Percentiles rank a stretch among this genome's conserved stretches.
Evolutionary conservation across 176 grass and related monocot species (phyloP).

Genomic region (Guadua angustifolia): DNA sequence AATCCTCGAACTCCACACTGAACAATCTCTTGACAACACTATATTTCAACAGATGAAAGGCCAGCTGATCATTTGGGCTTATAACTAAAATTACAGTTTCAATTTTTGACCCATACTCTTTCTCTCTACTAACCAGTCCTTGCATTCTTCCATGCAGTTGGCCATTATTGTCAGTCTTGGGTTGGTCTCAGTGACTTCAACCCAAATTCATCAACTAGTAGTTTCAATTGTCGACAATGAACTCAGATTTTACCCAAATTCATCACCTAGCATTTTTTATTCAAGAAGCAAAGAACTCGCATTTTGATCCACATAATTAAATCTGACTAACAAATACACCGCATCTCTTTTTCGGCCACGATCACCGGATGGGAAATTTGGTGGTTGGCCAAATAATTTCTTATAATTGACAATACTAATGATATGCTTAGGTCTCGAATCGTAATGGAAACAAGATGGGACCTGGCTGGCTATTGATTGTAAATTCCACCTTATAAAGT

Average conservation of each 20-base stretch:
- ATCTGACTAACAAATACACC: no score
- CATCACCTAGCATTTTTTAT: no score
- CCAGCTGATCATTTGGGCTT: no score
- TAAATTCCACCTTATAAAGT: conserved; percentile 23
- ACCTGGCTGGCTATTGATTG: neutral
- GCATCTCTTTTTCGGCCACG: no score
- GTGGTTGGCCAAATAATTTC: neutral
- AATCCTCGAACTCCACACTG: no score
- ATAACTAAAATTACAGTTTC: no score
- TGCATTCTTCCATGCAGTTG: conserved; percentile 39
- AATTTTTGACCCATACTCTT: conserved; percentile 45
- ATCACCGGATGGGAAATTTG: no score
- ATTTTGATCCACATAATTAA: no score
- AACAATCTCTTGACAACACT: no score
- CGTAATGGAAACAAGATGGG: conserved; percentile 5
- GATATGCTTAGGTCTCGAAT: neutral
- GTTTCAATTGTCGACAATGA: conserved; percentile 31
- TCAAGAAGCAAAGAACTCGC: no score
- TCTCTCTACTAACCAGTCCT: conserved; percentile 60
- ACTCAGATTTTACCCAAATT: no score
- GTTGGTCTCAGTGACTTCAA: conserved; percentile 51
- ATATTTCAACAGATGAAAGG: no score
- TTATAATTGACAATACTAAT: neutral
- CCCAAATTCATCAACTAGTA: conserved; percentile 36
- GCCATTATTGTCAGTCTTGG: conserved; percentile 42